Evolutionary conservation across 768 basidiomycete species (phyloP).

Genomic region (Jaapia argillacea): DNA sequence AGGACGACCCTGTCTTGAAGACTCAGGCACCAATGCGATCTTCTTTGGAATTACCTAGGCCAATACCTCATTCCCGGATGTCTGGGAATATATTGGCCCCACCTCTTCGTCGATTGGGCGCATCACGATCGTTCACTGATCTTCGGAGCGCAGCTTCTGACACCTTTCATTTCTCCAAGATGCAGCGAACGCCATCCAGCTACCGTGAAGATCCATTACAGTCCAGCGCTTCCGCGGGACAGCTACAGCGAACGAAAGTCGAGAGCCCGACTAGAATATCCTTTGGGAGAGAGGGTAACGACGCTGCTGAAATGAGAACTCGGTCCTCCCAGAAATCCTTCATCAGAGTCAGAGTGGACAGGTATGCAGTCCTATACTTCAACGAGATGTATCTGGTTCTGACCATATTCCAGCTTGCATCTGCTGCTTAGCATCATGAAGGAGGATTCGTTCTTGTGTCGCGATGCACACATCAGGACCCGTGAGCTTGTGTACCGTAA

Average conservation of each 20-base stretch:
- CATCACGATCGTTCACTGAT: slow-evolving; percentile 66
- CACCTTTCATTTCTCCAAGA: slow-evolving; percentile 11
- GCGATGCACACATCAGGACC: slow-evolving; percentile 70
- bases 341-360: slow-evolving; percentile 65
- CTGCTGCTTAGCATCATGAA: slow-evolving; percentile 71
- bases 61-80: slow-evolving; percentile 16
- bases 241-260: neutral
- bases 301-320: slow-evolving; percentile 74
- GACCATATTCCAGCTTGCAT: slow-evolving; percentile 38
- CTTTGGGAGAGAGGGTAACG: slow-evolving; percentile 22
- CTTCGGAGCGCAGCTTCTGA: slow-evolving; percentile 38
- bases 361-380: slow-evolving; percentile 28
- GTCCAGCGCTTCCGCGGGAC: neutral
- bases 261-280: neutral
- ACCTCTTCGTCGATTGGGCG: slow-evolving; percentile 39
- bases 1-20: neutral
- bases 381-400: slow-evolving; percentile 11
- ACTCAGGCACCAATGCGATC: slow-evolving; percentile 4
- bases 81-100: slow-evolving; percentile 27
- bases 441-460: slow-evolving; percentile 77
- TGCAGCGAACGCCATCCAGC: slow-evolving; percentile 31
- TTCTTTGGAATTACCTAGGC: slow-evolving; percentile 10
- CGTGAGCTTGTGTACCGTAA: slow-evolving; percentile 76
- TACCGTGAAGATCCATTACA: too few relatives aligned
- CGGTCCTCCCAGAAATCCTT: slow-evolving; percentile 81